phyloP scores from a whole-genome alignment of 1,284 basidiomycete species.

The Cutaneotrichosporon cutaneum region DNA sequence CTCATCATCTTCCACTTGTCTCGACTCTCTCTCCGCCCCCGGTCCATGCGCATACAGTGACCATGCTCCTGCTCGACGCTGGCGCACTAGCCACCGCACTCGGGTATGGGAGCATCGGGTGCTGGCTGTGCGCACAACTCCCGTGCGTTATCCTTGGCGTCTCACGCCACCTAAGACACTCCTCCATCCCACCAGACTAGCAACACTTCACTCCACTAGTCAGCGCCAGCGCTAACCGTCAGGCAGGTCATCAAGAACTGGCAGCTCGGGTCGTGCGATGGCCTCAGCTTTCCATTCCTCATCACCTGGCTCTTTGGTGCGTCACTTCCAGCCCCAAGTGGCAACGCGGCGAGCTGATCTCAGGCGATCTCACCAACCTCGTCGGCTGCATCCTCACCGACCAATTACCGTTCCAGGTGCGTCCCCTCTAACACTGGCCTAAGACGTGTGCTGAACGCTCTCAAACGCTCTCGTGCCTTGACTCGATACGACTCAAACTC shows the following conservation, averaged over 20 bases:
- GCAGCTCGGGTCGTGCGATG: constrained; percentile 70
- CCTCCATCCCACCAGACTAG: constrained; percentile 5
- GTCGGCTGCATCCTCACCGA: constrained; percentile 81
- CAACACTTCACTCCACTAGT: too few relatives aligned
- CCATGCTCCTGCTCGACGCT: constrained; percentile 14
- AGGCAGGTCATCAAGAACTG: constrained; percentile 81
- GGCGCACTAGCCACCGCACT: constrained; percentile 15
- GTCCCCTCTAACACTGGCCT: constrained; percentile 26
- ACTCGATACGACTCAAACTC: background rate
- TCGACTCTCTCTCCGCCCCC: background rate
- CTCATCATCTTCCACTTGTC: background rate
- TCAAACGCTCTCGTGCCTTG: too few relatives aligned
- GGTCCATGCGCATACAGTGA: constrained; percentile 3
- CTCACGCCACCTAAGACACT: background rate
- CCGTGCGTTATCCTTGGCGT: constrained; percentile 64
- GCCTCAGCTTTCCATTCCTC: constrained; percentile 83
- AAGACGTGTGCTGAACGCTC: background rate
- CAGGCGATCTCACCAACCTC: constrained; percentile 86
- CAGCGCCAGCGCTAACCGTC: constrained; percentile 9
- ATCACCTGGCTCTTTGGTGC: constrained; percentile 83
- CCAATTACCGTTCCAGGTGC: constrained; percentile 89
- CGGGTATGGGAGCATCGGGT: constrained; percentile 75
- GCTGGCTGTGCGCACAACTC: constrained; percentile 87
- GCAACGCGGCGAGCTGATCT: background rate
- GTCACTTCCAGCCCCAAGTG: constrained; percentile 28